Base-by-base conservation (phyloP, 176 grass and related monocot species). In the Aegilops bicornis region DNA sequence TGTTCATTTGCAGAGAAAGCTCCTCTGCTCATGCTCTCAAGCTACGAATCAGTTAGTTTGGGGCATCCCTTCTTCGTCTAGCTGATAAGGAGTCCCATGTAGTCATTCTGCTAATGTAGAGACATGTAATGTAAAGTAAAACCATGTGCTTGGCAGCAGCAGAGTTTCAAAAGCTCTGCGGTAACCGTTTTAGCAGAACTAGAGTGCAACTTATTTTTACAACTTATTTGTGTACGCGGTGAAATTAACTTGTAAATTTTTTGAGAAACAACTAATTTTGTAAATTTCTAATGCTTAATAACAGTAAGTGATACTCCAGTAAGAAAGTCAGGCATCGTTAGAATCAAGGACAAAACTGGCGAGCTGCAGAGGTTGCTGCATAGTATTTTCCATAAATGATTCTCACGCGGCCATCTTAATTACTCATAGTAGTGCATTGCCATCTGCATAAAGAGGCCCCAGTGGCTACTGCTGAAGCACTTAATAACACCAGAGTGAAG, bases 41-140 rank as follows among this genome's bases (percentile, higher is more conserved):
- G 20, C 3, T 47, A 56, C 3, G 10, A 30, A 65, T 65, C 11
- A 13, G 11, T 45, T 72, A 42, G 69, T 54, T 20, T 31, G 22
- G 33, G 31, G 24, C 24, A 66, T 87, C 74, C 37, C 39, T 64
- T 74, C 27, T 74, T 80, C n/a, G 35, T 80, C n/a, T 68, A 33
- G 59, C 40, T 12, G 27, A 33, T 24, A 72, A 25, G 20, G 9
- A 45, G 2, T 40, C 79, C 35, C 48, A 14, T 31, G 22, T 29
- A 54, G 4, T 35, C 50, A 70, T 5, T 66, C 24, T 43, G 42
- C 50, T 65, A 19, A 64, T 54, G 12, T 13, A 56, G 9, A 17
- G 9, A 24, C 19, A 13, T 81, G 35, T 62, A 52, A 80, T 3
- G 6, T 68, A 83, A 2, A 6, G 6, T 68, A 83, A 2, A 6